Evolutionary conservation across 352 stramenopile species (phyloP), one percentile per base, ranked within the genome.

Genomic region (Globisporangium lucens): DNA sequence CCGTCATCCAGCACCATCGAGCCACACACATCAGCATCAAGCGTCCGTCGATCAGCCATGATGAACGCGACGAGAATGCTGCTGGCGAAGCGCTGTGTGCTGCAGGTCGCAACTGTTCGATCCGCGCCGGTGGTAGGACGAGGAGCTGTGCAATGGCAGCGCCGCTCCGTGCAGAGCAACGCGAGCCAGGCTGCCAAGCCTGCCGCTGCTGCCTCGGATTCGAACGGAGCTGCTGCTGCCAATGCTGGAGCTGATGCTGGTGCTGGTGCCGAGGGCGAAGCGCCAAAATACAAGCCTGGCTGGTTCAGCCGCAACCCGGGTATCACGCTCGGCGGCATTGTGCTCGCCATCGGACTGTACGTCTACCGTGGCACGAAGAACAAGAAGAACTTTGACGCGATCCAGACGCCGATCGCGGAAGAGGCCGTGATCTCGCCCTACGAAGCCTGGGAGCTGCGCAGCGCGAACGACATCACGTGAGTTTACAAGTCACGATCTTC

Each of bases 241-340:
- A 63, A 62, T 30, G 47, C 51, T 20, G n/a, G 35, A 33, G 12
- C 9, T 2, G 35, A 12, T 38, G 30, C 43, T 22, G 47, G 10
- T 27, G 66, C 30, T 33, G 36, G 46, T 9, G 43, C 43, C 8
- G 70, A 72, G 4, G 80, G 85, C 24, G 78, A 92, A 63, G 62
- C 74, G 56, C 81, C 85, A 51, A 91, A 94, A 69, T 92, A 90
- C 75, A 91, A 91, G 67, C 87, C 87, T 46, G 87, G 87, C 30
- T 93, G 82, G 74, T 95, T 95, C 76, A 95, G 87, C 59, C 87
- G 87, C 72, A 91, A 95, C 62, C 87, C 87, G 1, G 87, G 85
- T n/a, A 69, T 92, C 60, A 88, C 85, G 52, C 72, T 95, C 43
- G 82, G 84, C 57, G 82, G 77, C 36, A 88, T 93, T 30, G 56